These are phyloP conservation scores for Euphorbia pulcherrima DNA, from an alignment of 345 rosid genomes.

Conservation along the genomic window DNA sequence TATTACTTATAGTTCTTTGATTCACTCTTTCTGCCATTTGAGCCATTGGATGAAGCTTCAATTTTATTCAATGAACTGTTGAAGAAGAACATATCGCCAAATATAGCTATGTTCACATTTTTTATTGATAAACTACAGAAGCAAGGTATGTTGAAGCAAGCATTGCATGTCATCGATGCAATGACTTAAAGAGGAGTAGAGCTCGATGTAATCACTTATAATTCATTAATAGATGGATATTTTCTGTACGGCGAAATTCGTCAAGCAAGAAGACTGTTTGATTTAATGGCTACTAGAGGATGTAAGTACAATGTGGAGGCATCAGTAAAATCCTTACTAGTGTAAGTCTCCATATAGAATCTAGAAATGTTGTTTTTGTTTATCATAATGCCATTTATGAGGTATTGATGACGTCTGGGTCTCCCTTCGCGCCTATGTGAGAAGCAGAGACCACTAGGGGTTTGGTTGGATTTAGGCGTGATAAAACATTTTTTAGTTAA, in stretches of 20 bases:
- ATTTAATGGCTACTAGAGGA: background rate
- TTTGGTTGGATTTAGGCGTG: no score
- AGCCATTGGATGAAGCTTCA: no score
- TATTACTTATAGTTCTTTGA: no score
- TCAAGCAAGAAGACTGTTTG: conserved; percentile 3
- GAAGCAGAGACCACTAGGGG: no score
- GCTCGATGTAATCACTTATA: background rate
- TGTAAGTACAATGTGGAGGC: background rate
- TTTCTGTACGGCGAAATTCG: background rate
- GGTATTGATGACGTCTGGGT: no score
- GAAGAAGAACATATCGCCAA: background rate
- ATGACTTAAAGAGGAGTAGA: background rate
- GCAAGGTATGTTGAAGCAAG: background rate
- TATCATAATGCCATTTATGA: no score
- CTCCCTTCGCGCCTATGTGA: no score
- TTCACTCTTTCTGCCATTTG: no score
- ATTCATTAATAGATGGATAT: background rate
- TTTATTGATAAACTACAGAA: background rate
- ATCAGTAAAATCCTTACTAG: no score
- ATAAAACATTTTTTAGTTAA: no score
- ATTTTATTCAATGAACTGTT: background rate
- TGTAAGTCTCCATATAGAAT: no score
- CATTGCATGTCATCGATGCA: background rate
- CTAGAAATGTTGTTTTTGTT: no score
- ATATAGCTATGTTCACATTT: background rate